Base-by-base conservation (phyloP, 148 eudicot species). In the Linanthus parryae region DNA sequence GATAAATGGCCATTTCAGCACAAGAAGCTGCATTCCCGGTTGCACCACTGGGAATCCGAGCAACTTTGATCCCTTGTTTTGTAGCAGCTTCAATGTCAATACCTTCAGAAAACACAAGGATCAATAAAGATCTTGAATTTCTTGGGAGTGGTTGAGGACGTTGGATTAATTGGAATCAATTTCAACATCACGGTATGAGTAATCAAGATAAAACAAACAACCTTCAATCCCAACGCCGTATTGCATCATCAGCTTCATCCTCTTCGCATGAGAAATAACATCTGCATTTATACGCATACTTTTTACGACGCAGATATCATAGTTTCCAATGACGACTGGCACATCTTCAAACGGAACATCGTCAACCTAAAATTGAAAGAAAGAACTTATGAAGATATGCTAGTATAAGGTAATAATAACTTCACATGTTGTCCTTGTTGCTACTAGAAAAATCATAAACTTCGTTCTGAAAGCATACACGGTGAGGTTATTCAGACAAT, bases 201-300 rank as follows among this genome's bases (percentile, higher is more conserved):
- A 14, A 21, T 16, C 11, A 28, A 51, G 34, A 56, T 21, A 40
- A 27, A 19, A 48, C 16, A 40, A 25, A 29, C 15, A 39, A 79
- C 98, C 98, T 68, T 92, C 98, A 53, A 87, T 54, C 34, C 98
- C 98, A 59, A 92, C 98, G 56, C 98, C 98, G 64, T 52, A 87
- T 70, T 92, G 98, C 87, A 92, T 44, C 64, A 92, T 77, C 50
- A 92, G 86, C 79, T 84, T 87, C 98, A 87, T 67, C 48, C 68
- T 50, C 36, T 73, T 77, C 23, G 98, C 98, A 56, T 53, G 75
- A 47, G 94, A 76, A 34, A 92, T 75, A 57, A 84, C 5, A 72
- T 74, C 78, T 3, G 87, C 74, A 48, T 67, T 73, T 21, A 92
- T 11, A 33, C 61, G 56, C 84, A 71, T 68, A 64, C 22, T 82